Evolutionary conservation across 1,284 basidiomycete genomes (phyloP).

Genomic region (Puccinia triticina): DNA sequence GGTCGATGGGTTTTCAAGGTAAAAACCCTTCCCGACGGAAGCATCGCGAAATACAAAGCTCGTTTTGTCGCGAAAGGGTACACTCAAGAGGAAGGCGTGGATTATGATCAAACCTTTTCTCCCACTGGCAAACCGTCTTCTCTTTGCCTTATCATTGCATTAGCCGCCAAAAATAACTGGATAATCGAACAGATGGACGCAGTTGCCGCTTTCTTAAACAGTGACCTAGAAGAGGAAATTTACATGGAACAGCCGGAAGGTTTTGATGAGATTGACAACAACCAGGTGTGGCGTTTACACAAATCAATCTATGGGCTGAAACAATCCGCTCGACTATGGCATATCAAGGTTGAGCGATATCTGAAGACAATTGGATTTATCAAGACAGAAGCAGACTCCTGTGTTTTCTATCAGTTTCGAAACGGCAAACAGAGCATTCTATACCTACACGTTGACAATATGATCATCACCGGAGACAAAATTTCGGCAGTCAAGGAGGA

Average conservation of each 20-base stretch:
- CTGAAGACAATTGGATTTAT: neutral
- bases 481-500: neutral
- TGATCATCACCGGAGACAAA: neutral
- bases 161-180: constrained; percentile 44
- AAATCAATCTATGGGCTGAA: neutral
- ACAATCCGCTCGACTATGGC: neutral
- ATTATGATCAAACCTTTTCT: too few relatives aligned
- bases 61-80: constrained; percentile 52
- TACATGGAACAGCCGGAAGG: constrained; percentile 14
- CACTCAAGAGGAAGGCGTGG: constrained; percentile 47
- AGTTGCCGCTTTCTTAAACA: constrained; percentile 51
- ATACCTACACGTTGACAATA: too few relatives aligned
- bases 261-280: neutral
- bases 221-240: too few relatives aligned
- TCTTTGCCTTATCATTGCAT: constrained; percentile 46
- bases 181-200: constrained; percentile 48
- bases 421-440: too few relatives aligned
- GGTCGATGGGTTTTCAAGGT: constrained; percentile 37
- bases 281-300: neutral
- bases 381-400: too few relatives aligned
- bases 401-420: too few relatives aligned
- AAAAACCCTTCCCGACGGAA: constrained; percentile 30
- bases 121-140: neutral
- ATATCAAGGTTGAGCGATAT: neutral
- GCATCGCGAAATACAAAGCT: constrained; percentile 45